Evolutionary conservation across 2,329 filamentous ascomycete genomes (phyloP).

Genomic region (Colletotrichum echinochloae): DNA sequence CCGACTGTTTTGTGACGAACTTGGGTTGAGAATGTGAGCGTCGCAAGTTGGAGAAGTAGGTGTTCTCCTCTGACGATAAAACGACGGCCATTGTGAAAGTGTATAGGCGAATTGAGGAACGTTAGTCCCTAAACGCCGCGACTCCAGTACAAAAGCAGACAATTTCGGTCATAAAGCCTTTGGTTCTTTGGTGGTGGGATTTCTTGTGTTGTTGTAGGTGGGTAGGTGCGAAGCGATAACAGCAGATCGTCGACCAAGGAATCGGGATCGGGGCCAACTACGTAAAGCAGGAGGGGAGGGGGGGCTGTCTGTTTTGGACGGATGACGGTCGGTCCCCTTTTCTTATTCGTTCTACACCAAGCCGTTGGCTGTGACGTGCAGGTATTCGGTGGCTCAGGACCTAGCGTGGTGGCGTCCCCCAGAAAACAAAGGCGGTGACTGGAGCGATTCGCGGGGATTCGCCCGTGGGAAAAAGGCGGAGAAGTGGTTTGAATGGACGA

Average conservation of each 20-base stretch:
- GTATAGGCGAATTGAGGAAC: constrained; percentile 33
- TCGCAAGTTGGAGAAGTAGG: constrained; percentile 67
- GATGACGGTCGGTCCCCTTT: constrained; percentile 36
- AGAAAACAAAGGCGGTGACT: constrained; percentile 44
- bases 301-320: constrained; percentile 30
- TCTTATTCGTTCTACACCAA: constrained; percentile 40
- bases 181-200: not conserved
- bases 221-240: not conserved
- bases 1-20: constrained; percentile 59
- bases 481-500: constrained; percentile 1
- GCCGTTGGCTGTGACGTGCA: constrained; percentile 40
- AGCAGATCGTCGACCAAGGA: constrained; percentile 34
- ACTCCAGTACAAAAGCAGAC: constrained; percentile 16
- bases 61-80: constrained; percentile 67
- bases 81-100: constrained; percentile 64
- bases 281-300: constrained; percentile 1
- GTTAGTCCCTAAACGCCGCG: constrained; percentile 35
- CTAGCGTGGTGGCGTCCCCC: constrained; percentile 41
- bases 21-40: constrained; percentile 72
- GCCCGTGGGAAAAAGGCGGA: constrained; percentile 28
- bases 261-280: constrained; percentile 30
- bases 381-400: constrained; percentile 40
- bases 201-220: constrained; percentile 20
- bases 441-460: constrained; percentile 41
- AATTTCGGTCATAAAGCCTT: constrained; percentile 34